Evolutionary conservation across 2,329 filamentous ascomycete species (phyloP).

Genomic region (Claviceps digitariae): DNA sequence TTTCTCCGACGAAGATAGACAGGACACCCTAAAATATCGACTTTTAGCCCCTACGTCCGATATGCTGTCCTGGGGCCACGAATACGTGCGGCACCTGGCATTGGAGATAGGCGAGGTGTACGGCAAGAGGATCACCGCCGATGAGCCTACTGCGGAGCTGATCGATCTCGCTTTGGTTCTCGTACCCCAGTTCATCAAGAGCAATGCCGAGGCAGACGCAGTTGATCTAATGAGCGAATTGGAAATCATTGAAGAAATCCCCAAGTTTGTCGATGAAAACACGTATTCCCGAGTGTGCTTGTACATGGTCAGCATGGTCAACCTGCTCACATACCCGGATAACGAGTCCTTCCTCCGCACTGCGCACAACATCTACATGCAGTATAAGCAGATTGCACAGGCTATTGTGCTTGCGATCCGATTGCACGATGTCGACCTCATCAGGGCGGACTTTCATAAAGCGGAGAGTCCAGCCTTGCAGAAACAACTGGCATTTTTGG

Average conservation of each 20-base stretch:
- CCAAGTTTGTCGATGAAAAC: constrained; percentile 81
- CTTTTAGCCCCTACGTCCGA: constrained; percentile 81
- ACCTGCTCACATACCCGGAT: constrained; percentile 91
- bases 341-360: constrained; percentile 91
- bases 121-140: constrained; percentile 70
- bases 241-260: constrained; percentile 89
- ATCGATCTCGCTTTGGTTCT: constrained; percentile 72
- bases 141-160: constrained; percentile 72
- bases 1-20: constrained; percentile 87
- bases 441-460: constrained; percentile 66
- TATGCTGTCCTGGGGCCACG: constrained; percentile 94
- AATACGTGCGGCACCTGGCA: constrained; percentile 92
- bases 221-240: constrained; percentile 95
- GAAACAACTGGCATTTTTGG: constrained; percentile 88
- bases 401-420: constrained; percentile 91
- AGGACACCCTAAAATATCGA: constrained; percentile 93
- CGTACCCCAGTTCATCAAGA: constrained; percentile 89
- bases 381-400: constrained; percentile 85
- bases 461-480: constrained; percentile 71
- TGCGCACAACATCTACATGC: constrained; percentile 84
- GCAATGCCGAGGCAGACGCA: constrained; percentile 95
- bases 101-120: constrained; percentile 94
- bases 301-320: constrained; percentile 99
- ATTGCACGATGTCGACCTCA: constrained; percentile 74
- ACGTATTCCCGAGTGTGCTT: constrained; percentile 87